Conservation (phyloP, 108 stramenopile species). For the Seminavis robusta region DNA sequence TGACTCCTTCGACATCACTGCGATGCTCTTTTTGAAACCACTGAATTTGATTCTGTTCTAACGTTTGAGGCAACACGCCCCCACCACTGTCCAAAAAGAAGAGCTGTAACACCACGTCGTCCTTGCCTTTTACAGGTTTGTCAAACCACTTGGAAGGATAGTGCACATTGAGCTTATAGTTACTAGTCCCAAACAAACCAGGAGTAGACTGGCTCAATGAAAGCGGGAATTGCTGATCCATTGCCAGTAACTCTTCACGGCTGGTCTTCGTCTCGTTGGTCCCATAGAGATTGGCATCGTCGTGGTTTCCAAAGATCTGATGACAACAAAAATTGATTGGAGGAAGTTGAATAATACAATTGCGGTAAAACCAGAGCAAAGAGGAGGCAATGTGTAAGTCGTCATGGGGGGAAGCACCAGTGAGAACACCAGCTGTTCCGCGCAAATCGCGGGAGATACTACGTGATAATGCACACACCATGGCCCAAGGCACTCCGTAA, state of each 20-base stretch:
- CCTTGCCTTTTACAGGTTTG: constrained; percentile 1
- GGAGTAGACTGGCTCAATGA: constrained; percentile 22
- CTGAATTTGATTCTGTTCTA: constrained; percentile 21
- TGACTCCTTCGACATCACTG: constrained; percentile 8
- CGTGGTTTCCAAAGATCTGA: constrained; percentile 50
- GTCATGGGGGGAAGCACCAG: too few relatives aligned
- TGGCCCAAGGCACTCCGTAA: too few relatives aligned
- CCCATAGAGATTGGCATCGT: constrained; percentile 25
- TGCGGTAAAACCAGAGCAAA: too few relatives aligned
- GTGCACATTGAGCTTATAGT: constrained; percentile 25
- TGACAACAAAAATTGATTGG: constrained; percentile 19
- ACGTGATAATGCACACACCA: too few relatives aligned
- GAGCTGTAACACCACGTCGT: constrained; percentile 2
- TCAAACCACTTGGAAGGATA: too few relatives aligned
- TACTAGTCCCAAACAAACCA: constrained; percentile 13
- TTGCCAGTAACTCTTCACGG: constrained; percentile 22
- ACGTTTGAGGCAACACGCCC: constrained; percentile 16
- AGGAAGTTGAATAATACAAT: too few relatives aligned
- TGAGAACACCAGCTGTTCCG: too few relatives aligned
- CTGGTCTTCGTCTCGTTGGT: constrained; percentile 8
- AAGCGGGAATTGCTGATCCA: constrained; percentile 14
- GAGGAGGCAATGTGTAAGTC: too few relatives aligned
- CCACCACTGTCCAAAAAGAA: constrained; percentile 48
- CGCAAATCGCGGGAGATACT: too few relatives aligned
- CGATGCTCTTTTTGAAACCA: constrained; percentile 23